These are phyloP conservation scores for Phialophora tarda DNA, from an alignment of 2,329 filamentous ascomycete species.

Conservation along the genomic window DNA sequence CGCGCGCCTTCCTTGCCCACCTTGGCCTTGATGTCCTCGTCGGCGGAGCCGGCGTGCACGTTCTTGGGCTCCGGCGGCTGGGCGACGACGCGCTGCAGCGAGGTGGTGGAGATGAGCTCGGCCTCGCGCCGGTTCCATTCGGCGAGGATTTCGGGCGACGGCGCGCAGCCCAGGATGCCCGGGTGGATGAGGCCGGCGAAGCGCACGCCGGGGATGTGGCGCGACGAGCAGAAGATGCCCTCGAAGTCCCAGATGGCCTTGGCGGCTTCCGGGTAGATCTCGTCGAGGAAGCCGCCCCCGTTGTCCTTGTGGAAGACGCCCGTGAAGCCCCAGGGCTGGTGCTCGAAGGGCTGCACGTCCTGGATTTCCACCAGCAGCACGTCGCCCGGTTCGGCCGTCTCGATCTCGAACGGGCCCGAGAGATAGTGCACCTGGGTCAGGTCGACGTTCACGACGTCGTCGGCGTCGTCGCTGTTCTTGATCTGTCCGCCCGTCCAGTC, in stretches of 20 bases:
- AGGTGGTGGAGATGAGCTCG: constrained; percentile 73
- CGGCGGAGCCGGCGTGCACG: constrained; percentile 72
- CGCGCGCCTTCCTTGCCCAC: constrained; percentile 79
- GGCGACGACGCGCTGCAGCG: constrained; percentile 73
- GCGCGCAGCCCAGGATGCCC: constrained; percentile 87
- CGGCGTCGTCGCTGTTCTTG: constrained; percentile 84
- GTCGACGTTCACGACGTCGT: constrained; percentile 84
- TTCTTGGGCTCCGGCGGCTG: constrained; percentile 74
- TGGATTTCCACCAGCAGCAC: constrained; percentile 87
- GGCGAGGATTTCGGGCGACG: constrained; percentile 74
- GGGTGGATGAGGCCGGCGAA: constrained; percentile 91
- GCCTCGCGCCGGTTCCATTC: constrained; percentile 85
- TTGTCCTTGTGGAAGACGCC: constrained; percentile 80
- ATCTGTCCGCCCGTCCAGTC: constrained; percentile 84
- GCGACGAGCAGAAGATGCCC: constrained; percentile 79
- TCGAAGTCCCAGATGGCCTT: constrained; percentile 81
- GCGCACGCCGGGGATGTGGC: constrained; percentile 84
- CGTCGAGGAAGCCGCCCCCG: constrained; percentile 86
- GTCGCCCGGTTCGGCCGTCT: constrained; percentile 82
- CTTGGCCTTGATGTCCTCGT: constrained; percentile 64
- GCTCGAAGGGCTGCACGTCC: constrained; percentile 86
- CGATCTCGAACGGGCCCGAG: constrained; percentile 85
- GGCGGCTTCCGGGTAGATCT: constrained; percentile 79
- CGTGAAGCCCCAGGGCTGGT: constrained; percentile 89
- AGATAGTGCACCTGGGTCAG: constrained; percentile 86